Percentiles rank a stretch among this genome's conserved stretches.
These are phyloP conservation scores for Globisporangium perplexum DNA, from an alignment of 352 stramenopile species.

Conservation along the genomic window DNA sequence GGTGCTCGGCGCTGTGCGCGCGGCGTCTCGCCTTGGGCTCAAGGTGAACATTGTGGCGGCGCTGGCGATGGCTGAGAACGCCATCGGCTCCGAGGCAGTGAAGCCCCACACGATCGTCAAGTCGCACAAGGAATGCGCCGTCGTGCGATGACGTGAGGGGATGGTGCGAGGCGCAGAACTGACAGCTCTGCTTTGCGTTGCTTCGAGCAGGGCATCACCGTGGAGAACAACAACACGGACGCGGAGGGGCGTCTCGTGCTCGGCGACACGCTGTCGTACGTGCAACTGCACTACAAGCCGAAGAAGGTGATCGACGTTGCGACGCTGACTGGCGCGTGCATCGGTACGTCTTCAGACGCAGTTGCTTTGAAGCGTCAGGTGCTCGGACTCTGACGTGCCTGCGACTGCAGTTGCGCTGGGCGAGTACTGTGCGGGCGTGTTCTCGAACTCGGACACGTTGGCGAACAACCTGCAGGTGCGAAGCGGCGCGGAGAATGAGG, in stretches of 20 bases:
- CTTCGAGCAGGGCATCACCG: conserved; percentile 55
- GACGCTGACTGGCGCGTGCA: conserved; percentile 90
- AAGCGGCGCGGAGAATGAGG: neutral
- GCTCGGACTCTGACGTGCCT: neutral
- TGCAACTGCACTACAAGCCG: conserved; percentile 84
- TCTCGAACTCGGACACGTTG: conserved; percentile 90
- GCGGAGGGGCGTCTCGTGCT: conserved; percentile 90
- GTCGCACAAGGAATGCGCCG: conserved; percentile 56
- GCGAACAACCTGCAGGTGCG: conserved; percentile 49
- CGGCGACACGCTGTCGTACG: conserved; percentile 85
- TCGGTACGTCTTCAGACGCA: conserved; percentile 27
- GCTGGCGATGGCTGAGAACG: conserved; percentile 76
- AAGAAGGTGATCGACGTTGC: conserved; percentile 93
- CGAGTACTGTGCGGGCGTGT: conserved; percentile 87
- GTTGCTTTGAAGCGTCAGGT: neutral
- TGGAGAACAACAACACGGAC: conserved; percentile 92
- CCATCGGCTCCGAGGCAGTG: conserved; percentile 81
- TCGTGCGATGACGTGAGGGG: neutral
- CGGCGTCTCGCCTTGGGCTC: conserved; percentile 56
- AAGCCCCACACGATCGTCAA: conserved; percentile 87
- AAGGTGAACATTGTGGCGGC: conserved; percentile 81
- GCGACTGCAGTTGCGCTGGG: conserved; percentile 64
- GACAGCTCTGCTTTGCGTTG: neutral
- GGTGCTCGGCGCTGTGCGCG: conserved; percentile 76
- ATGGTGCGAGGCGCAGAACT: neutral